Evolutionary conservation across 331 rosid genomes (phyloP).

Genomic region (Rhamnella rubrinervis): DNA sequence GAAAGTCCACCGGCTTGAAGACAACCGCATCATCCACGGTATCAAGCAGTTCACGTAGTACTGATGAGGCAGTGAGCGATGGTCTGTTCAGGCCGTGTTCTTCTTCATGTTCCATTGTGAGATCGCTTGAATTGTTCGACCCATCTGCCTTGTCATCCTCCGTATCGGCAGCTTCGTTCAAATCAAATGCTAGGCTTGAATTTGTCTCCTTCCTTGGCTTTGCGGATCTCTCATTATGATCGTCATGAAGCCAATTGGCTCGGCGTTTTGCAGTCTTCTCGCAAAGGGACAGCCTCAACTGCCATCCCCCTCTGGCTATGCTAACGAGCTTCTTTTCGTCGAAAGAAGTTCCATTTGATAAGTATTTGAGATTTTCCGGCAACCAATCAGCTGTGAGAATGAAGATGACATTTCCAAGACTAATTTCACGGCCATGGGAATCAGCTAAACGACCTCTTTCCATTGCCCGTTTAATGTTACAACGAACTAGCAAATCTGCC

Average conservation of each 20-base stretch:
- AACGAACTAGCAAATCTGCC: constrained; percentile 54
- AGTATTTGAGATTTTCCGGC: constrained; percentile 64
- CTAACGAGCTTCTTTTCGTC: constrained; percentile 56
- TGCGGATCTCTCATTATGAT: constrained; percentile 44
- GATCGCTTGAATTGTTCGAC: constrained; percentile 84
- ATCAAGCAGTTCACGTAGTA: constrained; percentile 58
- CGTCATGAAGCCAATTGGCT: constrained; percentile 51
- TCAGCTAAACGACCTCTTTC: constrained; percentile 80
- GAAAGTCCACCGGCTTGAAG: constrained; percentile 65
- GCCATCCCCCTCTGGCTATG: constrained; percentile 56
- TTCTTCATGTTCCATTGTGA: constrained; percentile 69
- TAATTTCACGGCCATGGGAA: constrained; percentile 85
- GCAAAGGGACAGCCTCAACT: constrained; percentile 54
- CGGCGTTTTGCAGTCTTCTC: constrained; percentile 61
- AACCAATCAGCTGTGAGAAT: constrained; percentile 76
- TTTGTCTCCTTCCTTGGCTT: constrained; percentile 52
- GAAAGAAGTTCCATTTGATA: constrained; percentile 40
- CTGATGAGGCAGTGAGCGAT: constrained; percentile 27
- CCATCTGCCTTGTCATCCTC: constrained; percentile 73
- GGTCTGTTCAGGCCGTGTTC: constrained; percentile 42
- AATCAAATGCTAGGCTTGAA: constrained; percentile 65
- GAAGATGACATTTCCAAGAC: constrained; percentile 73
- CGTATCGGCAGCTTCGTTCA: constrained; percentile 66
- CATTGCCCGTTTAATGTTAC: constrained; percentile 78
- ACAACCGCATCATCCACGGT: constrained; percentile 66